These are phyloP conservation scores for Fomitopsis palustris DNA, from an alignment of 1,284 basidiomycete genomes.

Conservation along the genomic window DNA sequence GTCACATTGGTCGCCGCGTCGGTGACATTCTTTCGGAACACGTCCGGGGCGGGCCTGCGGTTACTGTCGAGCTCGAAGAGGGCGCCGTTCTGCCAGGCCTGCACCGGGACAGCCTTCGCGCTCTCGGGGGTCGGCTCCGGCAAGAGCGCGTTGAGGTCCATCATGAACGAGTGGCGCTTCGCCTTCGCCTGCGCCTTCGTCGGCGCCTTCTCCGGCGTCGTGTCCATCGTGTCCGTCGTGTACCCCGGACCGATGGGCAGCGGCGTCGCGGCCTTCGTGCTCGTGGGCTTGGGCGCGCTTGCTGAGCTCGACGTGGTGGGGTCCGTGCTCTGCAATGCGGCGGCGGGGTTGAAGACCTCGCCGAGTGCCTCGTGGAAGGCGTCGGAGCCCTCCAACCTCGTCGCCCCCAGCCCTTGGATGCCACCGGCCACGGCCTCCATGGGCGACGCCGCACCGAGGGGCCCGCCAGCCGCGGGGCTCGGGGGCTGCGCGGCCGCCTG, in stretches of 20 bases:
- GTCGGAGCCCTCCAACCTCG: slow-evolving; percentile 7
- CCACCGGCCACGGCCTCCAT: slow-evolving; percentile 5
- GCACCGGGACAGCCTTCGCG: slow-evolving; percentile 7
- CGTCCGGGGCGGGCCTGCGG: slow-evolving; percentile 7
- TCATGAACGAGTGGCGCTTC: slow-evolving; percentile 19
- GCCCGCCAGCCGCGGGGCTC: neutral
- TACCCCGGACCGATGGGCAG: slow-evolving; percentile 4
- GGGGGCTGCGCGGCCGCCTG: neutral
- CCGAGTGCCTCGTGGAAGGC: slow-evolving; percentile 10
- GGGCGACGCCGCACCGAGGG: neutral
- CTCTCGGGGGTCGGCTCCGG: slow-evolving; percentile 14
- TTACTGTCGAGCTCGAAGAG: slow-evolving; percentile 29
- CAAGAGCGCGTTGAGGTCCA: slow-evolving; percentile 21
- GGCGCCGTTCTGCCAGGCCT: slow-evolving; percentile 16
- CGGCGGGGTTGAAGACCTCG: neutral
- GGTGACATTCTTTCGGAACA: slow-evolving; percentile 1
- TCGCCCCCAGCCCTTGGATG: slow-evolving; percentile 1
- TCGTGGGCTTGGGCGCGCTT: neutral
- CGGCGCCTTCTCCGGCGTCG: neutral
- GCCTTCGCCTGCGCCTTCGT: neutral
- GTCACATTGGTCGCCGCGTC: neutral
- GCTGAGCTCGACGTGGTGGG: neutral
- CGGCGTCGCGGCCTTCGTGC: neutral
- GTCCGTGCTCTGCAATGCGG: neutral
- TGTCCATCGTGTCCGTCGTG: slow-evolving; percentile 6